Evolutionary conservation across 106 monocot species (phyloP), one percentile per base, ranked within the genome.

Genomic region (Cymbidium sinense): DNA sequence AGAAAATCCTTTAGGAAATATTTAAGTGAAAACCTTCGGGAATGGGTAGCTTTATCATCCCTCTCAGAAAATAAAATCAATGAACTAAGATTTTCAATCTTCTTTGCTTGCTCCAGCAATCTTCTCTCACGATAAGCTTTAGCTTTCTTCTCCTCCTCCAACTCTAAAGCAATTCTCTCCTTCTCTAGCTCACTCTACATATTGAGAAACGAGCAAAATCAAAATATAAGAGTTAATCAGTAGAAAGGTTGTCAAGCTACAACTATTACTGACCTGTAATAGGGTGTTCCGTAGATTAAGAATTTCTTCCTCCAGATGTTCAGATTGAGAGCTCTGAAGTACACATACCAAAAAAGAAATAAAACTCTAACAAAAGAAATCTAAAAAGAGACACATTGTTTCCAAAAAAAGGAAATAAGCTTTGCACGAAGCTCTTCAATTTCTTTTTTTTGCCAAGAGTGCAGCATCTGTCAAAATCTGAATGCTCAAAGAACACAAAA

Each of bases 381-480:
- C 5, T 50, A 82, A 76, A 15, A n/a, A 17, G n/a, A 29, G 18
- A 71, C 2, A 37, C 50, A 54, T 73, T n/a, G 55, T 50, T 76
- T 69, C 4, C 5, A 77, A 50, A 50, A 13, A 80, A 43, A 58
- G 50, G 92, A 95, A 84, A 80, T 70, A 36, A 99, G 80, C 90
- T 91, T 92, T 79, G 85, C 87, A 71, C 85, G 92, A 77, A 99
- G 95, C 81, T 99, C 95, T 64, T 99, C 95, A 70, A 99, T 99
- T 85, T 95, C 89, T 78, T 91, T 99, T 44, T 85, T 87, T 79
- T 99, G 95, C 90, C 74, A 99, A 79, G 50, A 99, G 75, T 34
- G 95, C 99, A 79, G 92, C 99, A 89, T 99, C 99, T 37, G 99
- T 99, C 74, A 99, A 75, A 80, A 99, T 93, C 95, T 95, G 88